Evolutionary conservation across 139 green algal species (phyloP).

Genomic region (Edaphochlamys debaryana): DNA sequence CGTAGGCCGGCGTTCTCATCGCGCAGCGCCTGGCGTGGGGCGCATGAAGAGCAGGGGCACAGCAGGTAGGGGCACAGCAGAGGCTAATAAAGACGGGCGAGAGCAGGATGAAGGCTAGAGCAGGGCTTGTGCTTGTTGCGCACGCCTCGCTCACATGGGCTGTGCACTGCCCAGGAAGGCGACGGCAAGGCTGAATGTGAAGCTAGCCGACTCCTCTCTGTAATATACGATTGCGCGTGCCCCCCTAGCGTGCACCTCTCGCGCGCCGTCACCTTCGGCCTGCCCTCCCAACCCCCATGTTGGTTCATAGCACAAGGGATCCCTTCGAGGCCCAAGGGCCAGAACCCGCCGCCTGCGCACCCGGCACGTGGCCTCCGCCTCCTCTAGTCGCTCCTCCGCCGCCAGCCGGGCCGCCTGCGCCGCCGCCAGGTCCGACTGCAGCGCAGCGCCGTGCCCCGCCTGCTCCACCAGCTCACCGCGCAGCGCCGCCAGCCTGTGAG

Average conservation of each 20-base stretch:
- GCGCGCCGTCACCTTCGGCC: too few species aligned
- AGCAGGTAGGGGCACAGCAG: background rate
- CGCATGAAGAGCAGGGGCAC: too few species aligned
- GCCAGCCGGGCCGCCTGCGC: conserved; percentile 1
- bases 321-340: too few species aligned
- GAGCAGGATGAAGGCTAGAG: background rate
- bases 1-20: background rate
- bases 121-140: background rate
- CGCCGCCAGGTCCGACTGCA: background rate
- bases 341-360: background rate
- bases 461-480: conserved; percentile 3
- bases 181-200: too few species aligned
- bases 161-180: too few species aligned
- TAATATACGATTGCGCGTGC: too few species aligned
- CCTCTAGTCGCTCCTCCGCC: conserved; percentile 18
- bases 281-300: too few species aligned
- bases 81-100: background rate
- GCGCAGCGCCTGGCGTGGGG: conserved; percentile 24
- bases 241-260: too few species aligned
- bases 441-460: background rate
- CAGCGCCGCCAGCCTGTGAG: background rate
- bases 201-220: too few species aligned
- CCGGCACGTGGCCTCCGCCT: background rate
- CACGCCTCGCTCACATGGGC: too few species aligned
- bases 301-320: too few species aligned